Base-by-base conservation (phyloP, 257 asterid species). In the Solanum chilense region DNA sequence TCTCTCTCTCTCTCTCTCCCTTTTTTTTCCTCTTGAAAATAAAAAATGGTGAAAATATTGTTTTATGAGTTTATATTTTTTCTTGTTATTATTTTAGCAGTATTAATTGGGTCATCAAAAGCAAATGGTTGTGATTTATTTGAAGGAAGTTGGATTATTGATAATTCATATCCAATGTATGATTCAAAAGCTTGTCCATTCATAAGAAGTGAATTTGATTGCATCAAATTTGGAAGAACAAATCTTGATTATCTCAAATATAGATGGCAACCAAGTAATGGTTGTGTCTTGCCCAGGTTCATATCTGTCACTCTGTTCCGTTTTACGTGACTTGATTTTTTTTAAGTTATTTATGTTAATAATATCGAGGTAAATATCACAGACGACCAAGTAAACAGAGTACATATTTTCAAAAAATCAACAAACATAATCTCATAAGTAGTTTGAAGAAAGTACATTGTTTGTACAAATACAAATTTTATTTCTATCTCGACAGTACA, bases 91-190 rank as follows among this genome's bases (percentile, higher is more conserved):
- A n/a, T 42, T 64, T 66, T 60, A 62, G 80, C 80, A 66, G 75
- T 64, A 12, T 4, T 33, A n/a, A 60, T 64, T 64, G 42, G 3
- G 11, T 29, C 76, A 69, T 69, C 23, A 15, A 31, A 13, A 21
- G 41, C 15, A 89, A 45, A 68, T n/a, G 85, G 77, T 6, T 93
- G 97, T 90, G 92, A 92, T 82, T 39, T 90, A 11, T 95, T 90
- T 42, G 90, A 92, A 85, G 98, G 98, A 13, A 83, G 86, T n/a
- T 95, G 98, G 98, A 91, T 92, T 9, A 88, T 87, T 33, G 98
- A 94, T 37, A 88, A 91, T 18, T 88, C 98, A 1, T 95, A 92
- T 89, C 98, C 98, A 31, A 90, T 95, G 23, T 92, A 89, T 86
- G 87, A 94, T 87, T 92, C 98, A 1, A 68, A 84, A 1, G 86